A percentile compares a stretch with the other conserved stretches of the same genome.
These are phyloP conservation scores for Colletotrichum lini DNA, from an alignment of 2,329 filamentous ascomycete species.

Conservation along the genomic window DNA sequence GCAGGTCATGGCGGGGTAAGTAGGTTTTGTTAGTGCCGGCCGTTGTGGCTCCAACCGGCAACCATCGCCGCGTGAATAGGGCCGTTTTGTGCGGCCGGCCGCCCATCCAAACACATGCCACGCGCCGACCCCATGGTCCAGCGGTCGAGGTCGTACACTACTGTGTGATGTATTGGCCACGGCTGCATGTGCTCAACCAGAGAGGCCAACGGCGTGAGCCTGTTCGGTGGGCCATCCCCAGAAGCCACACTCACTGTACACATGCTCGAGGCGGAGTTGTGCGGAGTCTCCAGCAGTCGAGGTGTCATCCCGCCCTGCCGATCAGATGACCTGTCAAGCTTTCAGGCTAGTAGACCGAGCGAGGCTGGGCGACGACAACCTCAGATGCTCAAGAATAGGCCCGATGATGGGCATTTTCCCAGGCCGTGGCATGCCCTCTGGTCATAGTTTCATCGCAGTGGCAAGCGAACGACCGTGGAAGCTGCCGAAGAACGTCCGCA, in stretches of 20 bases:
- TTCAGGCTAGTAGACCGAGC: background rate
- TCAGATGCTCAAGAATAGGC: constrained; percentile 15
- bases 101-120: background rate
- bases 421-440: no score
- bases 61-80: constrained; percentile 34
- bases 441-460: background rate
- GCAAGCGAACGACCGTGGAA: background rate
- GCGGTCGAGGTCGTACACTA: background rate
- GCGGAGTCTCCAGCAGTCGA: constrained; percentile 19
- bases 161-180: background rate
- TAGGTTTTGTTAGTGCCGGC: constrained; percentile 31
- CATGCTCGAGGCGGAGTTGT: constrained; percentile 27
- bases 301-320: constrained; percentile 20
- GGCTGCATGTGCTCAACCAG: background rate
- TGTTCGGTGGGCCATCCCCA: background rate
- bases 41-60: constrained; percentile 31
- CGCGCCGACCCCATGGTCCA: background rate
- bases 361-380: background rate
- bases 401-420: background rate
- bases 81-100: constrained; percentile 14
- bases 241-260: background rate
- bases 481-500: constrained; percentile 20
- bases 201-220: no score
- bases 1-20: constrained; percentile 29
- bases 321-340: constrained; percentile 29